Base-by-base conservation (phyloP, 83 land plant genomes). In the Picea abies region DNA sequence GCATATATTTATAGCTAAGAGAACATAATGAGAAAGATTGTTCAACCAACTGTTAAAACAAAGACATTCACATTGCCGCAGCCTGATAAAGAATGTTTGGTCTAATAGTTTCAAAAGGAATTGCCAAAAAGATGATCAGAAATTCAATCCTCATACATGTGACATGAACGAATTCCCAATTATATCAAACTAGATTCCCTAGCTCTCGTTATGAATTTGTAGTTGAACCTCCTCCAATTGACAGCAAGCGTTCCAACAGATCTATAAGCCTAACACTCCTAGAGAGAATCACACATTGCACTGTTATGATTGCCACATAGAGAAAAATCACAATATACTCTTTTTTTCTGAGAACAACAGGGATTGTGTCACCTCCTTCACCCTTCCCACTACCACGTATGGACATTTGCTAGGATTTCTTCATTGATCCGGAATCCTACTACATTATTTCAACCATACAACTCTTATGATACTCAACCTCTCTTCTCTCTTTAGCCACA, bases 261-360 rank as follows among this genome's bases (percentile, higher is more conserved):
- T 73, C 77, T 15, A 73, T 44, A 10, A 58, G 77, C 15, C 77
- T n/a, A 22, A 58, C 56, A 44, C 52, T 44, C 77, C 77, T 73
- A 20, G 37, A 73, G 1, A 73, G 56, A n/a, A 73, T 52, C 77
- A 73, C 58, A 73, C 77, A 73, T 73, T 58, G 77, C 77, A 73
- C 77, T 10, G 56, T 23, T 41, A 73, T 52, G n/a, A 73, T 73
- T 22, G 56, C 77, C 77, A 73, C 4, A n/a, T 58, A 73, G 15
- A 73, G 11, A 19, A 73, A 6, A 22, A 73, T 39, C 58, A 73
- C 77, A 37, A 73, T 4, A 44, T 25, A 44, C 14, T 73, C 77
- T 52, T 58, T 73, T 52, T n/a, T 39, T 44, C 77, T 44, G 25
- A 73, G 15, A 20, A 5, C 15, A 73, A 22, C 10, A 39, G 44